Conservation (phyloP, 2,329 filamentous ascomycete genomes). For the Apiospora saccharicola region DNA sequence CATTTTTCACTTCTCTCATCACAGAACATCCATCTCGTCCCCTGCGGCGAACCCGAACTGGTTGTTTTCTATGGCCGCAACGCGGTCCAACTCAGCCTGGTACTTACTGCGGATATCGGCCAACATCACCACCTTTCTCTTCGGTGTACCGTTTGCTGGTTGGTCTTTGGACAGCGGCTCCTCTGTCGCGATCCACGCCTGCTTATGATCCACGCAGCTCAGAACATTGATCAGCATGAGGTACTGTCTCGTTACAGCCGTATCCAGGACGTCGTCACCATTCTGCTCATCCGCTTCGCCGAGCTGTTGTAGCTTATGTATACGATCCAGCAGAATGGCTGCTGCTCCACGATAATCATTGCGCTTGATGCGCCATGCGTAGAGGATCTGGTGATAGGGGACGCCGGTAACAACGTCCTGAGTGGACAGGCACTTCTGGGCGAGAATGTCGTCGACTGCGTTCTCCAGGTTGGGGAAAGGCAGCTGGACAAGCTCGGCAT, state of each 20-base stretch:
- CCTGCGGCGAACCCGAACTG: constrained; percentile 78
- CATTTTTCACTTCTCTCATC: constrained; percentile 27
- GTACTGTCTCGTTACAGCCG: constrained; percentile 76
- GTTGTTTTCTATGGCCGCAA: constrained; percentile 86
- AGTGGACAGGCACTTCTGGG: constrained; percentile 73
- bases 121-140: constrained; percentile 83
- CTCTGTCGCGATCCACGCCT: constrained; percentile 79
- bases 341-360: constrained; percentile 86
- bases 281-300: constrained; percentile 65
- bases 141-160: constrained; percentile 42
- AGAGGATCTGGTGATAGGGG: constrained; percentile 88
- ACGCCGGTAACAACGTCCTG: constrained; percentile 69
- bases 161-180: constrained; percentile 34
- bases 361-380: constrained; percentile 86
- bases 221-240: constrained; percentile 93
- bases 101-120: constrained; percentile 89
- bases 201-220: constrained; percentile 79
- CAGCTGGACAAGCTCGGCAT: constrained; percentile 73
- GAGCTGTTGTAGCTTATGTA: constrained; percentile 66
- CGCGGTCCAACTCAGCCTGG: constrained; percentile 86
- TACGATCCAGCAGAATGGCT: constrained; percentile 66
- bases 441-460: constrained; percentile 80
- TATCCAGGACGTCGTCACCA: constrained; percentile 66
- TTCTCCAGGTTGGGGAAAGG: constrained; percentile 81
- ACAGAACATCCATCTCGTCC: constrained; percentile 63